phyloP scores from a whole-genome alignment of 345 rosid genomes.

The Eutrema japonicum region DNA sequence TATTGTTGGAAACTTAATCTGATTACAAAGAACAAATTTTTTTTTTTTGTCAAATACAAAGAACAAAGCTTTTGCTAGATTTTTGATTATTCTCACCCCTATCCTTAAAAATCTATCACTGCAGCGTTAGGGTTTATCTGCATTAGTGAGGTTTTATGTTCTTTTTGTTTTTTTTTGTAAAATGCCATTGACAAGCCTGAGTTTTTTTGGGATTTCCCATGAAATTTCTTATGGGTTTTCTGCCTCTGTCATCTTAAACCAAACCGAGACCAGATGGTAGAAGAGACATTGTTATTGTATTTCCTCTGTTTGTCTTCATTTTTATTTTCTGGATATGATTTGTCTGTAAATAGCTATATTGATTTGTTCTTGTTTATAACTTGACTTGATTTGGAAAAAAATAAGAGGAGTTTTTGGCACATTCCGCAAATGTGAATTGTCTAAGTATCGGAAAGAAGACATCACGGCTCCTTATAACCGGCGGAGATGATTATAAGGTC shows the following conservation, averaged over 20 bases:
- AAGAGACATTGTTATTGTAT: slow-evolving; percentile 11
- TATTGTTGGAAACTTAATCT: background rate
- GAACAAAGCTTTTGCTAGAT: slow-evolving; percentile 5
- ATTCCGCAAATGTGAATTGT: slow-evolving; percentile 81
- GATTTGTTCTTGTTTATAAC: slow-evolving; percentile 40
- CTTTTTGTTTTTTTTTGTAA: background rate
- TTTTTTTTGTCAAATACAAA: background rate
- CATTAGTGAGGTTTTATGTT: slow-evolving; percentile 19
- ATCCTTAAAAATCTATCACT: background rate
- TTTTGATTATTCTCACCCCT: slow-evolving; percentile 3
- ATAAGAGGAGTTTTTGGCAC: slow-evolving; percentile 97
- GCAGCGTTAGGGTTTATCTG: slow-evolving; percentile 12
- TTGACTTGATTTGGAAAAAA: slow-evolving; percentile 52
- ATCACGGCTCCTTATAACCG: slow-evolving; percentile 72
- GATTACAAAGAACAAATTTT: slow-evolving; percentile 6
- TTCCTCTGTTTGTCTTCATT: slow-evolving; percentile 12
- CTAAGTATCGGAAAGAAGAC: slow-evolving; percentile 81
- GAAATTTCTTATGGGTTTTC: slow-evolving; percentile 12
- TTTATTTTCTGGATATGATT: slow-evolving; percentile 2
- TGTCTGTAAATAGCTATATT: background rate
- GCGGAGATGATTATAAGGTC: slow-evolving; percentile 93
- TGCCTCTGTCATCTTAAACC: background rate
- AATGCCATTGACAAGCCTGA: slow-evolving; percentile 2
- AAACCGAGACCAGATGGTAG: background rate
- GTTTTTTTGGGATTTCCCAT: background rate